phyloP scores from a whole-genome alignment of 140 eudicot species.

The Bidens hawaiensis region DNA sequence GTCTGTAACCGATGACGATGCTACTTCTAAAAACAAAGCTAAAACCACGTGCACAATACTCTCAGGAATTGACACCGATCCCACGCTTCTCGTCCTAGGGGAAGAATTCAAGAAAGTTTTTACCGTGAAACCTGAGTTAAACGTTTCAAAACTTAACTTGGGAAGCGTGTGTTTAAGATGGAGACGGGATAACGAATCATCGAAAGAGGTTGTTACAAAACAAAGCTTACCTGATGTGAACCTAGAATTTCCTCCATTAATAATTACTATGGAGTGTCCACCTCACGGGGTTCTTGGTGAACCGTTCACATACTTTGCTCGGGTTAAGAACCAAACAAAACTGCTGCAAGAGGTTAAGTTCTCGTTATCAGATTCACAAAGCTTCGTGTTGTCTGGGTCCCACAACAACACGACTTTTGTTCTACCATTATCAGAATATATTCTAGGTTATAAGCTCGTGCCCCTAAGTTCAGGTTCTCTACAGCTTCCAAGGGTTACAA shows the following conservation, averaged over 20 bases:
- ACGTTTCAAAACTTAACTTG: conserved; percentile 38
- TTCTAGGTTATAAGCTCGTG: conserved; percentile 66
- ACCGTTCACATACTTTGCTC: conserved; percentile 72
- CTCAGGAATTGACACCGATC: conserved; percentile 28
- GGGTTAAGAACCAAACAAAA: conserved; percentile 59
- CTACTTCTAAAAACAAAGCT: conserved; percentile 1
- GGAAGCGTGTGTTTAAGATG: conserved; percentile 77
- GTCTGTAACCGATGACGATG: conserved; percentile 42
- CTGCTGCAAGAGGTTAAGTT: conserved; percentile 79
- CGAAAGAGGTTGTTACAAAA: conserved; percentile 65
- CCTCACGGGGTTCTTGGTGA: conserved; percentile 81
- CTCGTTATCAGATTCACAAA: conserved; percentile 77
- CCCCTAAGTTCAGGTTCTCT: conserved; percentile 70
- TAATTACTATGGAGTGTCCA: conserved; percentile 68
- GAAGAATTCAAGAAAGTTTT: conserved; percentile 88
- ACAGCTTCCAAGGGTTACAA: conserved; percentile 79
- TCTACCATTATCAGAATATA: conserved; percentile 68
- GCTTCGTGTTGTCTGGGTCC: conserved; percentile 80
- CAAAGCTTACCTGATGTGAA: conserved; percentile 74
- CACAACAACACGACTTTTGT: conserved; percentile 67
- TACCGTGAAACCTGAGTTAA: conserved; percentile 48
- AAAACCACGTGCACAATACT: conserved; percentile 34
- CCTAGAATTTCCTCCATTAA: conserved; percentile 66
- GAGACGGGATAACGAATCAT: conserved; percentile 45
- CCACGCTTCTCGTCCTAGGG: conserved; percentile 61